Base-by-base conservation (phyloP, 495 filamentous ascomycete genomes). In the Talaromyces liani region DNA sequence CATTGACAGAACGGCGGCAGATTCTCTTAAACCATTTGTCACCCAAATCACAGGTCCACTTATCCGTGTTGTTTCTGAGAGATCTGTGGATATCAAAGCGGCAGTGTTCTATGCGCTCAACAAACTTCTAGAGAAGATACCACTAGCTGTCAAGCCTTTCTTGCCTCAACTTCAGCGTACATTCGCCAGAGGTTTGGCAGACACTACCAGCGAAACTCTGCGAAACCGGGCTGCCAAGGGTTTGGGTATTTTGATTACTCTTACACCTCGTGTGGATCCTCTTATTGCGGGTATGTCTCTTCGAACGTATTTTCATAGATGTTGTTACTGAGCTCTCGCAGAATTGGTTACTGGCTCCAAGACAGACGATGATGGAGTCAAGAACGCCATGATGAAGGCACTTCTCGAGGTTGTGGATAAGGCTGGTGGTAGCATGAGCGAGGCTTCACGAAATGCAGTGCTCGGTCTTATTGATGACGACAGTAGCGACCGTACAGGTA, bases 1-100 rank as follows among this genome's bases (percentile, higher is more conserved):
- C 66, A 87, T 98, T 67, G 95, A 98, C 73, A 84, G 93, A 33
- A 94, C 94, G 6, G 90, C 84, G 67, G 82, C 89, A 41, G 86
- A 91, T 61, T 88, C 92, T 16, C 80, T 98, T 62, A 92, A 91
- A 75, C 90, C 91, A 22, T 98, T 95, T 69, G 94, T 98, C 61
- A 97, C 93, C 20, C 92, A 97, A 69, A 97, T 98, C 67, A 98
- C 94, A 18, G 94, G 94, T 71, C 95, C 94, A 12, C 84, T 98
- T 29, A 98, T 98, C 70, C 87, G 94, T 80, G 93, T 98, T 14
- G 92, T 98, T 7, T 97, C 94, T 1, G 94, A 98, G 69, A 84
- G 93, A 53, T 97, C 93, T 2, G 89, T 90, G 2, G 94, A 98
- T 58, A 91, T 98, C 76, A 97, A 95, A 75, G 80, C 82, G 66